Percentiles rank a stretch among this genome's conserved stretches.
Conservation (phyloP, 371 early-diverging fungal genomes). For the Lichtheimia corymbifera region DNA sequence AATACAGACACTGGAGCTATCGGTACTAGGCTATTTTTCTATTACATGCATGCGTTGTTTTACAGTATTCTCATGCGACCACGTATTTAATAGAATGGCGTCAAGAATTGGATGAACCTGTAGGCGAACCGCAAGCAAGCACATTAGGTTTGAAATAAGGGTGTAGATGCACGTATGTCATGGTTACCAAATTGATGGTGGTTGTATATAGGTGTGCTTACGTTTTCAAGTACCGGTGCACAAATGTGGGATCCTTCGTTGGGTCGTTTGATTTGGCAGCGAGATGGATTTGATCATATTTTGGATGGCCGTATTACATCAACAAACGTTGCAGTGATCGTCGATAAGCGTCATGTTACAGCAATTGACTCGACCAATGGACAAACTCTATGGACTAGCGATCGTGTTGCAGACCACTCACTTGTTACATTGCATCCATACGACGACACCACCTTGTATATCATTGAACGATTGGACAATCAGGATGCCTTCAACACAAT, state of each 20-base stretch:
- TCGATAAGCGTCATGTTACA: neutral
- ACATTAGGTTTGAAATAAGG: slow-evolving; percentile 3
- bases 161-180: neutral
- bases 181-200: neutral
- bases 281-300: neutral
- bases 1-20: slow-evolving; percentile 55
- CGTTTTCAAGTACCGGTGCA: neutral
- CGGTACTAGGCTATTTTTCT: slow-evolving; percentile 32
- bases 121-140: slow-evolving; percentile 7
- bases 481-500: slow-evolving; percentile 10
- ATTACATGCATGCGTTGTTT: neutral
- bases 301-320: neutral
- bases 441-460: slow-evolving; percentile 1
- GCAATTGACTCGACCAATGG: neutral
- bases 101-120: slow-evolving; percentile 6
- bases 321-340: neutral
- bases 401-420: too few species aligned
- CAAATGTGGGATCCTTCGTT: slow-evolving; percentile 1
- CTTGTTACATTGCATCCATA: too few species aligned
- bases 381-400: too few species aligned
- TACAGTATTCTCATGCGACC: too few species aligned
- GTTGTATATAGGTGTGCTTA: slow-evolving; percentile 1
- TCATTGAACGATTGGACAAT: slow-evolving; percentile 4
- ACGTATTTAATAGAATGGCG: slow-evolving; percentile 9
- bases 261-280: slow-evolving; percentile 5